Evolutionary conservation across 768 basidiomycete species (phyloP), one percentile per base, ranked within the genome.

Genomic region (Mycena alexandri): DNA sequence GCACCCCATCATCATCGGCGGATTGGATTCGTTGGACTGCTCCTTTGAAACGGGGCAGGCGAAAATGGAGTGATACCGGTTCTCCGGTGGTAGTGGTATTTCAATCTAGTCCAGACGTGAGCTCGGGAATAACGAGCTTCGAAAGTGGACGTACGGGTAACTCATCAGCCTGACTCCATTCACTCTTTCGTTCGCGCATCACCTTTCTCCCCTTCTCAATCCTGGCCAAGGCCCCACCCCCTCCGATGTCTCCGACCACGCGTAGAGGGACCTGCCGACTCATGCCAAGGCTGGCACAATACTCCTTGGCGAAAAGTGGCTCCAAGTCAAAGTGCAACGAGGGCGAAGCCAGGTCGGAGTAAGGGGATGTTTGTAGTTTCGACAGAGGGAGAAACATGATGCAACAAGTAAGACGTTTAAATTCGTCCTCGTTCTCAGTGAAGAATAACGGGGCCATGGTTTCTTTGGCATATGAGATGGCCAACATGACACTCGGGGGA

Each of bases 41-140:
- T 99, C 97, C 79, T 98, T 99, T 11, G 95, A 97, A 22, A 99
- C 98, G 0, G 98, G 94, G 78, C 98, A 99, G 52, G 95, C 91
- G 77, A 99, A 99, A 63, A 99, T 92, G 1, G 96, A 98, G 78
- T 99, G 98, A 79, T 96, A 99, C 33, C 95, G 86, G 74, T 96
- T 92, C 70, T 93, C 90, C 2, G 93, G 84, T 1, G 93, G 88
- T 13, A 99, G 76, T 1, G 94, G 94, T 69, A 99, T 94, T 81
- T 98, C 97, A 73, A 99, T 96, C 97, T 99, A 71, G 1, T 61
- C 34, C n/a, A 24, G 19, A 33, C 41, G 17, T 69, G 34, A 29
- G 14, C 48, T 60, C 50, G 46, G 38, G 34, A 55, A 58, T 61
- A 24, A 14, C 46, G 56, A 55, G 51, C 64, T 47, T 34, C 33